Evolutionary conservation across 1,139 yeast species (phyloP).

Genomic region (Waltiozyma sp.): DNA sequence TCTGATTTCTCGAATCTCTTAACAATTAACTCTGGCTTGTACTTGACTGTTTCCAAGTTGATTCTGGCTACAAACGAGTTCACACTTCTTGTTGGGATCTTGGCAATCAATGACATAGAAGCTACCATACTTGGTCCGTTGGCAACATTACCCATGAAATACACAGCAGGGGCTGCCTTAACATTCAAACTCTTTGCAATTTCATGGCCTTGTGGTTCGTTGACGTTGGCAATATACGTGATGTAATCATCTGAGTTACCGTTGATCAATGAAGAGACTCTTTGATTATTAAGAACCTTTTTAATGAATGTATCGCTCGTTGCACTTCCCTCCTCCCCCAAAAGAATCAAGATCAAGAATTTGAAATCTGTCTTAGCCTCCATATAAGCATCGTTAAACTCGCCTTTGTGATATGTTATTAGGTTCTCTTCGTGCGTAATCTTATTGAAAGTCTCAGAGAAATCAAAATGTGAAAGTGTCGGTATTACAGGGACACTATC

Average conservation of each 20-base stretch:
- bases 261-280: constrained; percentile 16
- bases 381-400: constrained; percentile 22
- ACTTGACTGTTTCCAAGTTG: constrained; percentile 20
- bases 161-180: constrained; percentile 21
- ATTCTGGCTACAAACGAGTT: constrained; percentile 21
- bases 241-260: constrained; percentile 17
- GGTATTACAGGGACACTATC: constrained; percentile 14
- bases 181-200: constrained; percentile 21
- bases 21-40: constrained; percentile 24
- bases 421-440: constrained; percentile 8
- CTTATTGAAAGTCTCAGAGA: constrained; percentile 6
- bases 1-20: constrained; percentile 26
- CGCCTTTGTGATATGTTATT: constrained; percentile 10
- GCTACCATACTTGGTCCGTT: constrained; percentile 22
- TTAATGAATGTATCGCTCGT: constrained; percentile 16
- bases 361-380: constrained; percentile 21
- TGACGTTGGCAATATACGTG: constrained; percentile 21
- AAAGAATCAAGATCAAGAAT: constrained; percentile 20
- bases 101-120: constrained; percentile 22
- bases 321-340: constrained; percentile 20
- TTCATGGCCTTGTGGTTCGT: constrained; percentile 24
- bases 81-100: constrained; percentile 19
- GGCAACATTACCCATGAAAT: constrained; percentile 27
- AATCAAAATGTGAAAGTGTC: constrained; percentile 5
- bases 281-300: constrained; percentile 18